phyloP scores from a whole-genome alignment of 2,329 filamentous ascomycete genomes.

The Pseudogymnoascus sp. region DNA sequence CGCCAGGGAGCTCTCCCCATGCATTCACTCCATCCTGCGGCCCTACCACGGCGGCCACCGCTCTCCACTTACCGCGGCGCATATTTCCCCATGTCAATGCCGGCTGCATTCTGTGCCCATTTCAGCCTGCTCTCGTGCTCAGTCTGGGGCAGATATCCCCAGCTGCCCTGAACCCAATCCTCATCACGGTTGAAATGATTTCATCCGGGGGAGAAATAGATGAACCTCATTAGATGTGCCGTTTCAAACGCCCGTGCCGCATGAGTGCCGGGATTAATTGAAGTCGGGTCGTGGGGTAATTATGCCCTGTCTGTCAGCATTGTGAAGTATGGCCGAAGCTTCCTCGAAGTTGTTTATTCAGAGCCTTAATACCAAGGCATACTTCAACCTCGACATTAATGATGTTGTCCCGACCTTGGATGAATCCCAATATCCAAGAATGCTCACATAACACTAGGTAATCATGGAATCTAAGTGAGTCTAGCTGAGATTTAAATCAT shows the following conservation, averaged over 20 bases:
- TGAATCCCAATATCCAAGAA: neutral
- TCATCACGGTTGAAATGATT: neutral
- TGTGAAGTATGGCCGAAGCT: neutral
- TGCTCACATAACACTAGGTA: neutral
- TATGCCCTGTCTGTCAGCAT: neutral
- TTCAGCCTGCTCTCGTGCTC: neutral
- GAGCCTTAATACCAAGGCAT: neutral
- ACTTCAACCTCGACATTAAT: neutral
- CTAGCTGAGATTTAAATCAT: neutral
- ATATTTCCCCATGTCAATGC: neutral
- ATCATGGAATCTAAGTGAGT: neutral
- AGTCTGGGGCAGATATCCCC: neutral
- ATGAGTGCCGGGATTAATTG: neutral
- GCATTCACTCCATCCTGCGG: neutral
- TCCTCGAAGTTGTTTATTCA: neutral
- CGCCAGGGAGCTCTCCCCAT: neutral
- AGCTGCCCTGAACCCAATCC: neutral
- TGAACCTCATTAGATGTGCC: constrained; percentile 1
- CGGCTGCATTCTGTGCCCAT: neutral
- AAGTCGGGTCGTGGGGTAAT: neutral
- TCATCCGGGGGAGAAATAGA: neutral
- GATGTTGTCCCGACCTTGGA: too few species aligned
- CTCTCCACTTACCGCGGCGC: neutral
- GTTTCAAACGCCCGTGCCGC: constrained; percentile 1
- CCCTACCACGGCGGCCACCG: neutral